These are phyloP conservation scores for Globisporangium okanoganense DNA, from an alignment of 352 stramenopile genomes.

Conservation along the genomic window DNA sequence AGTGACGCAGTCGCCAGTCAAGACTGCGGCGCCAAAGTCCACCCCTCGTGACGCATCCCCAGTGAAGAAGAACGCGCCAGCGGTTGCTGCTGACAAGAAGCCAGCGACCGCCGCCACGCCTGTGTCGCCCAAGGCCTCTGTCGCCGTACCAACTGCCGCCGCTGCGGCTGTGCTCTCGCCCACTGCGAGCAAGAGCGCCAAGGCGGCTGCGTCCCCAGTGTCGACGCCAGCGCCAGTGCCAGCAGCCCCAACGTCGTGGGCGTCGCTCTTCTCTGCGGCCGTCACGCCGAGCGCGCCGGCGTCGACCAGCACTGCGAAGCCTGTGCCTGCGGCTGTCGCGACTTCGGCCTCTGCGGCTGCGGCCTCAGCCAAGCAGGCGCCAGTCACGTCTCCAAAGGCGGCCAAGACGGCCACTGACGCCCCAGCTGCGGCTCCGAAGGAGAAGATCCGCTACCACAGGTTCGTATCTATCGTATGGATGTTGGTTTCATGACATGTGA, in stretches of 20 bases:
- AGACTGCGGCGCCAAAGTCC: conserved; percentile 14
- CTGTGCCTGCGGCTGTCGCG: conserved; percentile 10
- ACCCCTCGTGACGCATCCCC: conserved; percentile 15
- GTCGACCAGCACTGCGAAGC: conserved; percentile 10
- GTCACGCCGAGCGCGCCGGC: conserved; percentile 15
- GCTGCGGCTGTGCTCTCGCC: conserved; percentile 12
- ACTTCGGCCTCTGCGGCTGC: conserved; percentile 23
- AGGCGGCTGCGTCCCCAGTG: conserved; percentile 14
- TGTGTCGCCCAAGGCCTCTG: conserved; percentile 15
- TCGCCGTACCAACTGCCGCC: neutral
- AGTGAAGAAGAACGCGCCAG: conserved; percentile 16
- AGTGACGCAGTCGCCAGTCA: conserved; percentile 15
- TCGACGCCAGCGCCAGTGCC: conserved; percentile 23
- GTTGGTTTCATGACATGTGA: neutral
- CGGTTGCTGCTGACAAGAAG: conserved; percentile 11
- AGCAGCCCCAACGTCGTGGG: conserved; percentile 50
- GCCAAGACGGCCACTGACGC: conserved; percentile 18
- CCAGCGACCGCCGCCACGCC: neutral
- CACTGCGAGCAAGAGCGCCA: conserved; percentile 14
- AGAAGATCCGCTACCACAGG: conserved; percentile 45
- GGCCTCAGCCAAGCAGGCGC: conserved; percentile 18
- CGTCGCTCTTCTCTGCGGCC: conserved; percentile 38
- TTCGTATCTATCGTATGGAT: conserved; percentile 13
- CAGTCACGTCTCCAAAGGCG: conserved; percentile 18
- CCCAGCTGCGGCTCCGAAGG: conserved; percentile 36